Conservation (phyloP, 306 rosid genomes). For the Pyrus bretschneideri region DNA sequence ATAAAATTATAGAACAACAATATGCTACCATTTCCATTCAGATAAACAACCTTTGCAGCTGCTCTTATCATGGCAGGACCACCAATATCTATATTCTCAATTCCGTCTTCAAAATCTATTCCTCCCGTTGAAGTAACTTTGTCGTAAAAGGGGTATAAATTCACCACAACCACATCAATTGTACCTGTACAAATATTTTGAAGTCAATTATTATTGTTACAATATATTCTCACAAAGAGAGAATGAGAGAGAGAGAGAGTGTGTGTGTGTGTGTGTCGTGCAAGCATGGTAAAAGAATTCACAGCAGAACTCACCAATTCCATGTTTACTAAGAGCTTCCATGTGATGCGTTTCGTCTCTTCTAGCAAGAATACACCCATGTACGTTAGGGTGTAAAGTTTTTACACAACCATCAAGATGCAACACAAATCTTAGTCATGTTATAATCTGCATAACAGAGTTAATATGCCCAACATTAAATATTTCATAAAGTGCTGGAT, state of each 20-base stretch:
- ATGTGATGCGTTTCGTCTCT: slow-evolving; percentile 81
- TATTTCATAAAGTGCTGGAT: background rate
- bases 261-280: background rate
- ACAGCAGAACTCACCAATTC: slow-evolving; percentile 58
- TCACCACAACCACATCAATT: slow-evolving; percentile 87
- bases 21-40: background rate
- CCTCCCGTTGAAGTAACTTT: slow-evolving; percentile 69
- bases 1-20: slow-evolving; percentile 2
- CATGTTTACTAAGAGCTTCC: slow-evolving; percentile 72
- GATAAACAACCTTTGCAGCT: slow-evolving; percentile 77
- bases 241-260: background rate
- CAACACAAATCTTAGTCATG: slow-evolving; percentile 18
- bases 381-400: slow-evolving; percentile 82
- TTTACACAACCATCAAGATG: slow-evolving; percentile 95
- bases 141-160: slow-evolving; percentile 81
- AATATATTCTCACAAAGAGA: background rate
- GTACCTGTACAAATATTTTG: slow-evolving; percentile 42
- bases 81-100: slow-evolving; percentile 95
- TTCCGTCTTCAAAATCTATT: slow-evolving; percentile 68
- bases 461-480: background rate
- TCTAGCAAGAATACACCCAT: slow-evolving; percentile 94
- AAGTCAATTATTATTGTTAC: background rate
- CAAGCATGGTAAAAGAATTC: background rate
- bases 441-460: background rate
- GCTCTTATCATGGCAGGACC: slow-evolving; percentile 96